Conservation (phyloP, 2,329 filamentous ascomycete genomes). For the Polychaeton citri region DNA sequence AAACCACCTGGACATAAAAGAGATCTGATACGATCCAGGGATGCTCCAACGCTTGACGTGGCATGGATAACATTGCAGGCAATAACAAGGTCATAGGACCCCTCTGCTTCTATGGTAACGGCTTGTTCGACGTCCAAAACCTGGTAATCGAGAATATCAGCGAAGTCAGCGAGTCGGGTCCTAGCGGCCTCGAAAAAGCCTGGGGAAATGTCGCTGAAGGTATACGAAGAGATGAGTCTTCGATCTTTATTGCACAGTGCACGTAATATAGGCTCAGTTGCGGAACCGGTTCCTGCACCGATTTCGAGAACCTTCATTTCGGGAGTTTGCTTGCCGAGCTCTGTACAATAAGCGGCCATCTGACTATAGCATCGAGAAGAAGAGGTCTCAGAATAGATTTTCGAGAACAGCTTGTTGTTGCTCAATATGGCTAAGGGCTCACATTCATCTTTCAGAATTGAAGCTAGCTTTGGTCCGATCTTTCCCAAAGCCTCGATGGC, state of each 20-base stretch:
- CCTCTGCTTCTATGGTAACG: constrained; percentile 20
- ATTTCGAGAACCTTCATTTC: constrained; percentile 31
- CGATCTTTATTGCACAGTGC: constrained; percentile 17
- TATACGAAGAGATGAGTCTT: too few relatives aligned
- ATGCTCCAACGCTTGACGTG: constrained; percentile 8
- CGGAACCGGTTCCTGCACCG: constrained; percentile 33
- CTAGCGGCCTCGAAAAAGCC: constrained; percentile 28
- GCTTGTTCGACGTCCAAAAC: too few relatives aligned
- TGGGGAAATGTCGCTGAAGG: constrained; percentile 33
- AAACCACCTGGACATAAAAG: constrained; percentile 17
- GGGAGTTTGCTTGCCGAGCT: constrained; percentile 27
- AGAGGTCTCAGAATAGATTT: constrained; percentile 2
- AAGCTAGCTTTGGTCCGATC: too few relatives aligned
- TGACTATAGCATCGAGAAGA: constrained; percentile 6
- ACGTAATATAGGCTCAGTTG: constrained; percentile 26
- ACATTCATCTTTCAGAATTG: too few relatives aligned
- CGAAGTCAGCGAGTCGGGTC: constrained; percentile 21
- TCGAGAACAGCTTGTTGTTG: too few relatives aligned
- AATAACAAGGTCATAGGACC: constrained; percentile 14
- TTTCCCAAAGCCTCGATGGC: too few relatives aligned
- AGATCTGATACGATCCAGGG: constrained; percentile 11
- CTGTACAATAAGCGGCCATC: neutral
- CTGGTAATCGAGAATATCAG: constrained; percentile 21
- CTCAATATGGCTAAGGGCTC: too few relatives aligned
- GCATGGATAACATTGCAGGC: constrained; percentile 16